Evolutionary conservation across 2,329 filamentous ascomycete species (phyloP).

Genomic region (Colletotrichum sp.): DNA sequence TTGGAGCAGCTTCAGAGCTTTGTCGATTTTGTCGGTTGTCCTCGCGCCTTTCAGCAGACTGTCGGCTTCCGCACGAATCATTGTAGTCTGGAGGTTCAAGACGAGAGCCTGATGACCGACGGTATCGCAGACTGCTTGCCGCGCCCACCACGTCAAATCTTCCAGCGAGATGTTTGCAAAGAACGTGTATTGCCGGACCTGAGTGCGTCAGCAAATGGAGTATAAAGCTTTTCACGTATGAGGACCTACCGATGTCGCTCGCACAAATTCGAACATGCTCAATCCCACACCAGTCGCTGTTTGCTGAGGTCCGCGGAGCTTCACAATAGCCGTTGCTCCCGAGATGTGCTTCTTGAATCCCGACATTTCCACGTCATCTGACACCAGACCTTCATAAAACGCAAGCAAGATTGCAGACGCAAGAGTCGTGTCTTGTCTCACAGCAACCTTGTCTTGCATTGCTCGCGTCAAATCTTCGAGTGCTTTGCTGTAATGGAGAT

Average conservation of each 20-base stretch:
- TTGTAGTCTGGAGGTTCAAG: conserved; percentile 28
- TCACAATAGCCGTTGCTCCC: conserved; percentile 26
- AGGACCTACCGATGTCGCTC: conserved; percentile 24
- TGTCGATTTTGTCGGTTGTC: conserved; percentile 25
- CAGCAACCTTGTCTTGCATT: conserved; percentile 22
- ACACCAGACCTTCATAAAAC: conserved; percentile 27
- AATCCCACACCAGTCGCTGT: conserved; percentile 21
- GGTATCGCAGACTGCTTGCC: conserved; percentile 23
- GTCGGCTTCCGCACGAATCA: conserved; percentile 28
- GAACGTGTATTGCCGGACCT: conserved; percentile 29
- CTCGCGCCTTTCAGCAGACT: conserved; percentile 20
- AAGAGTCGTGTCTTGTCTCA: conserved; percentile 24
- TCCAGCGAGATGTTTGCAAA: conserved; percentile 23
- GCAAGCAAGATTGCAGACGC: conserved; percentile 26
- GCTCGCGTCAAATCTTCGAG: conserved; percentile 24
- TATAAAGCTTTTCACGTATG: neutral
- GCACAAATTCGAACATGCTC: conserved; percentile 30
- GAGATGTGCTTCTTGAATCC: conserved; percentile 27
- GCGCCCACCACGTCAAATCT: conserved; percentile 27
- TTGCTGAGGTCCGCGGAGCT: conserved; percentile 21
- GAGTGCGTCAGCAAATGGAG: neutral
- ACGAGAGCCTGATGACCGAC: conserved; percentile 27
- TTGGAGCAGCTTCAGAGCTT: conserved; percentile 24
- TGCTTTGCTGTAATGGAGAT: conserved; percentile 26
- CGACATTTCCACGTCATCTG: conserved; percentile 22